A percentile compares a stretch with the other conserved stretches of the same genome.
Evolutionary conservation across 163 green algal genomes (phyloP).

Genomic region (Trebouxia gelatinosa): DNA sequence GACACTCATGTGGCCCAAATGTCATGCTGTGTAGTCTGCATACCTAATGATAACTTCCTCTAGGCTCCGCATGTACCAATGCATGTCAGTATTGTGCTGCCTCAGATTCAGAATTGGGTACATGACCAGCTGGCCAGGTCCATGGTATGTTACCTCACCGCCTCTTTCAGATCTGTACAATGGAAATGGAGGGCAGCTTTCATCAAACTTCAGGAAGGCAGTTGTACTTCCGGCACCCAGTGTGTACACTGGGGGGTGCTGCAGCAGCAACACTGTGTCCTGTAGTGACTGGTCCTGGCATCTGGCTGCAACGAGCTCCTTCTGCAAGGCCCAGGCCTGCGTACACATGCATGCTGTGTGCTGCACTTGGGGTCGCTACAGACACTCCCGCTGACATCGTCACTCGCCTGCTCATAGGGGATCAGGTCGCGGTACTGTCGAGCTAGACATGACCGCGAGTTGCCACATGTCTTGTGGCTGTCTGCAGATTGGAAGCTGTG

Average conservation of each 20-base stretch:
- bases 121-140: conserved; percentile 93
- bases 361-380: neutral
- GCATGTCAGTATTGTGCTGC: conserved; percentile 75
- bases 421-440: neutral
- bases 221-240: conserved; percentile 60
- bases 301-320: conserved; percentile 49
- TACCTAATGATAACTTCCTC: conserved; percentile 82
- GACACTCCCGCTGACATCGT: no score
- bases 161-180: conserved; percentile 41
- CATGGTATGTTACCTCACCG: conserved; percentile 98
- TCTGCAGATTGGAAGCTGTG: no score
- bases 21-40: neutral
- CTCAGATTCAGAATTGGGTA: conserved; percentile 94
- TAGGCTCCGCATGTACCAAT: conserved; percentile 90
- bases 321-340: conserved; percentile 78
- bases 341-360: neutral
- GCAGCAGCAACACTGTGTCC: conserved; percentile 58
- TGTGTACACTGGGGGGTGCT: conserved; percentile 93
- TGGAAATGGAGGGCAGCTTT: conserved; percentile 56
- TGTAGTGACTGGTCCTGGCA: neutral
- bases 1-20: neutral
- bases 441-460: neutral
- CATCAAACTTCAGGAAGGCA: conserved; percentile 64
- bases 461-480: no score
- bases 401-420: conserved; percentile 12